Conservation (phyloP, 129 eudicot species). For the Chrysanthemum lavandulifolium region DNA sequence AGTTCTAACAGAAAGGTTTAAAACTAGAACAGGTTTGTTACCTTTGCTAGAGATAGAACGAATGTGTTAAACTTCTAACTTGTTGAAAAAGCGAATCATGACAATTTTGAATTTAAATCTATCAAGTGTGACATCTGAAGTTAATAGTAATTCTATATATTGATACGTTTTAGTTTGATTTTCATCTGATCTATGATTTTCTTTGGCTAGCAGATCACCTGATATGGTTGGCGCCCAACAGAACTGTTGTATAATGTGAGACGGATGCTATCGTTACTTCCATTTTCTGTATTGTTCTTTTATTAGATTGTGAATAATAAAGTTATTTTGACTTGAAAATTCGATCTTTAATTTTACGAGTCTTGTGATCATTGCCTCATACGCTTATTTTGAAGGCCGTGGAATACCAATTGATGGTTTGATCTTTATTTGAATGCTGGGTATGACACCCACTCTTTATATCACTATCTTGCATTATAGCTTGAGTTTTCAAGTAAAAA, state of each 20-base stretch:
- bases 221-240: slow-evolving; percentile 75
- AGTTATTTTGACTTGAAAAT: slow-evolving; percentile 21
- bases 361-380: slow-evolving; percentile 14
- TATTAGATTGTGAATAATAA: slow-evolving; percentile 23
- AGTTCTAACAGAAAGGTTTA: background rate
- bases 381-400: background rate
- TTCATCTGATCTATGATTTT: slow-evolving; percentile 2
- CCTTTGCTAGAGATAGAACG: background rate
- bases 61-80: background rate
- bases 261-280: slow-evolving; percentile 18
- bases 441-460: slow-evolving; percentile 4
- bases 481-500: slow-evolving; percentile 15
- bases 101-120: background rate
- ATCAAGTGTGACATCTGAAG: background rate
- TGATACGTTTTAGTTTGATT: background rate
- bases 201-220: slow-evolving; percentile 67
- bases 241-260: slow-evolving; percentile 83
- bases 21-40: background rate
- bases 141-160: background rate
- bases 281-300: slow-evolving; percentile 29
- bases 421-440: background rate
- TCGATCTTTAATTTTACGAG: slow-evolving; percentile 1
- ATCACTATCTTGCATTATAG: no score
- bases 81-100: background rate
- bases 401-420: background rate